phyloP scores from a whole-genome alignment of 2,329 filamentous ascomycete species.

The Hypoxylon sp. region DNA sequence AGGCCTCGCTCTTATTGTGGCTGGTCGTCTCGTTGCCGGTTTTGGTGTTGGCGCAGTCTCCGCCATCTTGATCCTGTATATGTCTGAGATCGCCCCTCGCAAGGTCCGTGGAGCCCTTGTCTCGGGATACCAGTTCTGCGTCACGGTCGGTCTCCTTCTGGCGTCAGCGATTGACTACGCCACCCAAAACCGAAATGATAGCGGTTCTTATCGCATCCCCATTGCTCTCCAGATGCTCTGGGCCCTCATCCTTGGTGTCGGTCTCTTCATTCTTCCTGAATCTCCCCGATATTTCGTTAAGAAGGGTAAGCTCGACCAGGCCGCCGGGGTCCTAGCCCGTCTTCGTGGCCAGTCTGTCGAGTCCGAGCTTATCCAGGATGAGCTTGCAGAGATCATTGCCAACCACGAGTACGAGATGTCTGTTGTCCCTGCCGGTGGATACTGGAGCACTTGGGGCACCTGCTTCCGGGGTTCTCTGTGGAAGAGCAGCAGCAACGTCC shows the following conservation, averaged over 20 bases:
- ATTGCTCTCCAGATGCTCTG: constrained; percentile 85
- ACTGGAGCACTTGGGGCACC: constrained; percentile 77
- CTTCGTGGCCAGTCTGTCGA: constrained; percentile 81
- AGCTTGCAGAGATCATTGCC: constrained; percentile 88
- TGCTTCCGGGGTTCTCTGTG: constrained; percentile 76
- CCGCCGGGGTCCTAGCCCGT: constrained; percentile 72
- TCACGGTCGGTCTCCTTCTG: constrained; percentile 81
- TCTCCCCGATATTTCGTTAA: constrained; percentile 90
- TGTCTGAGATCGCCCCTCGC: constrained; percentile 83
- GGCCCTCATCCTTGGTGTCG: constrained; percentile 80
- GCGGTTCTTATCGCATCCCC: constrained; percentile 82
- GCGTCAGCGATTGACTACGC: constrained; percentile 82
- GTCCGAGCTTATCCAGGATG: constrained; percentile 81
- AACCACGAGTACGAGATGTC: constrained; percentile 89
- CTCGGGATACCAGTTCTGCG: constrained; percentile 87
- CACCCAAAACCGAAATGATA: constrained; percentile 73
- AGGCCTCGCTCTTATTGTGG: constrained; percentile 74
- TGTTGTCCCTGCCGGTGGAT: constrained; percentile 75
- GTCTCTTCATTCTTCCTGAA: constrained; percentile 84
- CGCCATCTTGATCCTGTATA: constrained; percentile 86
- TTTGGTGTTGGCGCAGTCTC: constrained; percentile 86
- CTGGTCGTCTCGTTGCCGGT: constrained; percentile 81
- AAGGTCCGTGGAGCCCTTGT: constrained; percentile 85
- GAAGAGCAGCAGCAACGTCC: constrained; percentile 76
- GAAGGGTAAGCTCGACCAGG: constrained; percentile 77